phyloP scores from a whole-genome alignment of 495 filamentous ascomycete genomes.

The Penicillium dipodomyicola region DNA sequence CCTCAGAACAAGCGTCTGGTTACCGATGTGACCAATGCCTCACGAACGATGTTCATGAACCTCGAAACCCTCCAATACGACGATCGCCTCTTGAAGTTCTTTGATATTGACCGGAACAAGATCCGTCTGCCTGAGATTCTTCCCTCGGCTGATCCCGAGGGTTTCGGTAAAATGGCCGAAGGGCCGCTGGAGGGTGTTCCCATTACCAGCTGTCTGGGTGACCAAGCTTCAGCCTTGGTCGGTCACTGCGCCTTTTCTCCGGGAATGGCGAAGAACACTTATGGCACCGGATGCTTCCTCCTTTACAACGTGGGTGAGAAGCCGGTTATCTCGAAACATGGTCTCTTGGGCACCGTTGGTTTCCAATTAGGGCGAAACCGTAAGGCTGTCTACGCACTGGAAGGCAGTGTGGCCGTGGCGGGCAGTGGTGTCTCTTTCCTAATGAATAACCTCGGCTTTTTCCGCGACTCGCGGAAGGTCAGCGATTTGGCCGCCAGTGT shows the following conservation, averaged over 20 bases:
- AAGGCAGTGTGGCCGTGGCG: constrained; percentile 89
- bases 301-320: constrained; percentile 90
- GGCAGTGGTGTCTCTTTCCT: constrained; percentile 89
- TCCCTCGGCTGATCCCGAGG: constrained; percentile 74
- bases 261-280: constrained; percentile 92
- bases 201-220: constrained; percentile 86
- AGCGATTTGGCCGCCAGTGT: constrained; percentile 79
- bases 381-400: constrained; percentile 84
- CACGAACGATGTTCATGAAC: constrained; percentile 96
- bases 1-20: constrained; percentile 66
- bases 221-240: constrained; percentile 89
- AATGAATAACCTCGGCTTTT: constrained; percentile 85
- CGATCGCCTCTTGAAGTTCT: constrained; percentile 76
- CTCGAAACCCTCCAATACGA: constrained; percentile 84
- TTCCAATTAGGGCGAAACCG: constrained; percentile 63
- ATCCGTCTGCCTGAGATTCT: constrained; percentile 81
- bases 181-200: constrained; percentile 71
- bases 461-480: constrained; percentile 73
- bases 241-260: constrained; percentile 88
- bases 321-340: constrained; percentile 87
- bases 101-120: constrained; percentile 72
- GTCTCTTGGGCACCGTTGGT: constrained; percentile 83
- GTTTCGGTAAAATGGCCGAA: constrained; percentile 65
- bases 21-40: constrained; percentile 90
- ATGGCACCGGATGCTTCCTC: constrained; percentile 93